These are phyloP conservation scores for Teratosphaeria epicoccoides DNA, from an alignment of 2,329 filamentous ascomycete genomes.

Conservation along the genomic window DNA sequence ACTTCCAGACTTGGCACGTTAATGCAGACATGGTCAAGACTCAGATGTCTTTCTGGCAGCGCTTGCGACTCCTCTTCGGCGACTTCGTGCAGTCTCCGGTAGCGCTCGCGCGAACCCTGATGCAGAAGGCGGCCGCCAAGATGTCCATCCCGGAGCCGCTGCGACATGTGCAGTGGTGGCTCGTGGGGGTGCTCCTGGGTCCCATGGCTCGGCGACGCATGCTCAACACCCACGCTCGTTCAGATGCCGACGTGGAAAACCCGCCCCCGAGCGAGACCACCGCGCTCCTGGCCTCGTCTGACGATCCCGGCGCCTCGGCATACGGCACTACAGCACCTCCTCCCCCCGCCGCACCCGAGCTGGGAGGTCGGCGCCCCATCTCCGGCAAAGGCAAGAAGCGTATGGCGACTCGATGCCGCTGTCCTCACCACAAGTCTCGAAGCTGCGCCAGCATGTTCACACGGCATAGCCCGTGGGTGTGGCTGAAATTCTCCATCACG, in stretches of 20 bases:
- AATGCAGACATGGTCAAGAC: not conserved
- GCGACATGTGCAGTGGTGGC: conserved; percentile 26
- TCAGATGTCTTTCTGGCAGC: conserved; percentile 12
- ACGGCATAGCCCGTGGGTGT: conserved; percentile 29
- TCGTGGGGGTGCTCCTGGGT: conserved; percentile 22
- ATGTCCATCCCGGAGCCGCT: conserved; percentile 20
- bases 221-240: conserved; percentile 1
- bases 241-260: not conserved
- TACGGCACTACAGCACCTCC: conserved; percentile 13
- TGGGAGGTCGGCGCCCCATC: not conserved
- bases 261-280: not conserved
- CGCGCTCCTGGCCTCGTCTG: not conserved
- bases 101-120: conserved; percentile 21
- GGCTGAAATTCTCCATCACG: conserved; percentile 39
- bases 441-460: not conserved
- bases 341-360: not conserved
- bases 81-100: conserved; percentile 21
- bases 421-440: not conserved
- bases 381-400: conserved; percentile 20
- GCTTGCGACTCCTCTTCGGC: conserved; percentile 17
- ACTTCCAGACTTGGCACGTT: not conserved
- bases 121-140: conserved; percentile 18
- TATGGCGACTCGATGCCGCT: conserved; percentile 2
- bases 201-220: conserved; percentile 27
- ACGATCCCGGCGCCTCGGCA: conserved; percentile 7